Conservation (phyloP, 1,284 basidiomycete species). For the Exobasidium rhododendri region DNA sequence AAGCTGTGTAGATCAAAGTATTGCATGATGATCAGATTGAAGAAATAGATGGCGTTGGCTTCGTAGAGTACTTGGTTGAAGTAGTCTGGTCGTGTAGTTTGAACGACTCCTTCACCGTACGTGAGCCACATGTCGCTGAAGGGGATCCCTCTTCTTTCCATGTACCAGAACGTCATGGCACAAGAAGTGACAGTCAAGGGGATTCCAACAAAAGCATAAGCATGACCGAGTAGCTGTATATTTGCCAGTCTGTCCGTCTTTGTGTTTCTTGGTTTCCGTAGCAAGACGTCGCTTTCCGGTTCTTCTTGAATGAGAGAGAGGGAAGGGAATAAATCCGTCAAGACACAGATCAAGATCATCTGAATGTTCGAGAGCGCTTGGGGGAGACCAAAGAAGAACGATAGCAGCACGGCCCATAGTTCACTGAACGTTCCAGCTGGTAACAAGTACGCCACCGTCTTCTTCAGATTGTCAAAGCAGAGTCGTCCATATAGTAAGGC, state of each 20-base stretch:
- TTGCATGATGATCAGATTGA: slow-evolving; percentile 69
- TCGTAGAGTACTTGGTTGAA: slow-evolving; percentile 57
- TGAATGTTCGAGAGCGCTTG: slow-evolving; percentile 61
- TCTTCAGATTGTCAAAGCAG: slow-evolving; percentile 68
- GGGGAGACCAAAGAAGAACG: slow-evolving; percentile 60
- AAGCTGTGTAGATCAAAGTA: slow-evolving; percentile 59
- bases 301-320: slow-evolving; percentile 63
- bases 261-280: slow-evolving; percentile 66
- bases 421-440: slow-evolving; percentile 63
- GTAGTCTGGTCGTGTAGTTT: slow-evolving; percentile 35
- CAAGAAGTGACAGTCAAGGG: slow-evolving; percentile 61
- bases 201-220: slow-evolving; percentile 66
- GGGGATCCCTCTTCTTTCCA: slow-evolving; percentile 61
- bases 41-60: slow-evolving; percentile 57
- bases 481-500: slow-evolving; percentile 59
- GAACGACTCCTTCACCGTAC: slow-evolving; percentile 59
- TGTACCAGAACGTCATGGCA: slow-evolving; percentile 60
- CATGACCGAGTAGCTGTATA: slow-evolving; percentile 64
- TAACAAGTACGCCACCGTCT: slow-evolving; percentile 54
- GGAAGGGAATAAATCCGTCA: slow-evolving; percentile 60
- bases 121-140: slow-evolving; percentile 59
- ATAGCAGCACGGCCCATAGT: slow-evolving; percentile 67
- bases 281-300: slow-evolving; percentile 62
- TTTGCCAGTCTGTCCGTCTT: slow-evolving; percentile 60
- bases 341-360: slow-evolving; percentile 62